These are phyloP conservation scores for Macrocybe gigantea DNA, from an alignment of 768 basidiomycete genomes.

Conservation along the genomic window DNA sequence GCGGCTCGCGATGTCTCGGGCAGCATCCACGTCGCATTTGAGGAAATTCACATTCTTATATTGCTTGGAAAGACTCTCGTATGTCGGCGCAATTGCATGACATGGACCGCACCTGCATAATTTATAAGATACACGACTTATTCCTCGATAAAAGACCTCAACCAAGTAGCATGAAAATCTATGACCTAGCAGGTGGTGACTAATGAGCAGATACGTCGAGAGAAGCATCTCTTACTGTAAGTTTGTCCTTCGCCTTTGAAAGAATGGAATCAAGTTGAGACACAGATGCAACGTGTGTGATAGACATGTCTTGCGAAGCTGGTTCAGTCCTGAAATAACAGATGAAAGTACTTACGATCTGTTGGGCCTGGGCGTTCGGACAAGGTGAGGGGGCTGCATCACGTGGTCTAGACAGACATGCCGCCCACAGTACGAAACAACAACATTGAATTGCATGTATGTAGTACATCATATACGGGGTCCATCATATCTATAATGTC, in stretches of 20 bases:
- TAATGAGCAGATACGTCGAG: not conserved
- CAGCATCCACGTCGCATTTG: conserved; percentile 77
- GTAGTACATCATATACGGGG: too few species aligned
- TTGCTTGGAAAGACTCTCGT: conserved; percentile 63
- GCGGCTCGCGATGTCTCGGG: conserved; percentile 55
- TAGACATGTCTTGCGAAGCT: conserved; percentile 34
- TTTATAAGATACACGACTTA: conserved; percentile 5
- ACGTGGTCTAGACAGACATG: too few species aligned
- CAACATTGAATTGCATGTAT: too few species aligned
- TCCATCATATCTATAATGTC: too few species aligned
- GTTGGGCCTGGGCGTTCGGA: too few species aligned
- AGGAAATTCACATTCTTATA: conserved; percentile 73
- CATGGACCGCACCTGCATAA: conserved; percentile 76
- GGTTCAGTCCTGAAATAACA: too few species aligned
- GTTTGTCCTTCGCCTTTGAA: conserved; percentile 52
- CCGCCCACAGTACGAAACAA: too few species aligned
- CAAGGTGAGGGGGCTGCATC: too few species aligned
- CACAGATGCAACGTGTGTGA: conserved; percentile 58
- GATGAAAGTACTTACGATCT: too few species aligned
- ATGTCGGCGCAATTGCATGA: conserved; percentile 74
- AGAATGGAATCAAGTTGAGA: conserved; percentile 58
- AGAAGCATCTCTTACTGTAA: conserved; percentile 41
- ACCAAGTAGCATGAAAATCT: conserved; percentile 87
- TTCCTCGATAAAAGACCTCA: conserved; percentile 9
- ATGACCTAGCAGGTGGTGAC: conserved; percentile 49